Evolutionary conservation across 306 rosid genomes (phyloP).

Genomic region (Senna siamea): DNA sequence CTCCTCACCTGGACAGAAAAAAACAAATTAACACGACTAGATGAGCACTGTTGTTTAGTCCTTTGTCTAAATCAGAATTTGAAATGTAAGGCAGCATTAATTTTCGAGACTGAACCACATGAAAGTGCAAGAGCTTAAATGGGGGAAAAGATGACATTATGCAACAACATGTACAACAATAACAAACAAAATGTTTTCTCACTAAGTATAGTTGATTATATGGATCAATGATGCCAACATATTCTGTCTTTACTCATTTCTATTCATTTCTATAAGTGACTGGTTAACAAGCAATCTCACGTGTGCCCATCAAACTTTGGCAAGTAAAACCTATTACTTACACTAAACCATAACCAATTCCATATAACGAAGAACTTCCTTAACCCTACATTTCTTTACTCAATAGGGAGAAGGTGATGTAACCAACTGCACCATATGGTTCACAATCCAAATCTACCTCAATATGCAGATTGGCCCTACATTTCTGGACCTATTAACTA

Average conservation of each 20-base stretch:
- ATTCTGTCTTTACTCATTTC: too few species aligned
- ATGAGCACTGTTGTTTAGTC: background rate
- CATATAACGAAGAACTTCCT: background rate
- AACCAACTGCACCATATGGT: background rate
- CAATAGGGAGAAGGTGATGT: too few species aligned
- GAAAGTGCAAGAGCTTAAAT: background rate
- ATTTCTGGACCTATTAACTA: background rate
- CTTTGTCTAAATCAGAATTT: background rate
- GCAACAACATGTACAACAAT: background rate
- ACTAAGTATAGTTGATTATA: too few species aligned
- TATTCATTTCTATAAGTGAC: too few species aligned
- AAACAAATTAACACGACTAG: background rate
- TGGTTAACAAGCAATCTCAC: background rate
- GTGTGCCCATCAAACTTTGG: conserved; percentile 6
- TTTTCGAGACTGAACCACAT: background rate
- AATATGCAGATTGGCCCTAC: background rate
- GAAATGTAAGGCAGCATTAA: background rate
- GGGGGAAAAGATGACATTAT: background rate
- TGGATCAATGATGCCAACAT: too few species aligned
- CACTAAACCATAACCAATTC: background rate
- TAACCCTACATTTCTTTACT: background rate
- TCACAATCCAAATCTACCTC: background rate
- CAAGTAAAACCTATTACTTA: background rate
- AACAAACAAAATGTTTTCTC: too few species aligned
- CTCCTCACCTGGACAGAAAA: conserved; percentile 69